Percentiles rank a stretch among this genome's conserved stretches.
These are phyloP conservation scores for Candida buenavistaensis DNA, from an alignment of 1,139 yeast species.

Conservation along the genomic window DNA sequence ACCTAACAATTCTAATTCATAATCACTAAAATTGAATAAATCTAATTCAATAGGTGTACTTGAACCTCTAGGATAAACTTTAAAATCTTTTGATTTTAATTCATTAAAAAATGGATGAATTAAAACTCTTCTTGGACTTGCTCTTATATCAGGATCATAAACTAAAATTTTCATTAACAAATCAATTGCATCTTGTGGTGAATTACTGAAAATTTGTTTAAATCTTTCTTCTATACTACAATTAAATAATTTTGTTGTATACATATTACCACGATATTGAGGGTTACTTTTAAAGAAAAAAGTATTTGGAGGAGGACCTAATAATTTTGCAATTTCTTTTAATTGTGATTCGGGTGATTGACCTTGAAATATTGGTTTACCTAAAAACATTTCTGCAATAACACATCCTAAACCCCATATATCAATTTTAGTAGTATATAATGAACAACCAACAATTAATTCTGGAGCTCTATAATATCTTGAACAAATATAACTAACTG, in stretches of 20 bases:
- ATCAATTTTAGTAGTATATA: constrained; percentile 76
- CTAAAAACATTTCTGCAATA: constrained; percentile 78
- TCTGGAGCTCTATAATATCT: constrained; percentile 85
- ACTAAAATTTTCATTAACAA: constrained; percentile 67
- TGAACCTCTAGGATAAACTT: constrained; percentile 56
- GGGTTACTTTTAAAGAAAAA: constrained; percentile 76
- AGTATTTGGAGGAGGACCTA: constrained; percentile 76
- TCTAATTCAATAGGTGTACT: constrained; percentile 42
- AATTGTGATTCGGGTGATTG: constrained; percentile 72
- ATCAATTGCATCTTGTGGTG: constrained; percentile 71
- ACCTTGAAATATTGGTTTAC: constrained; percentile 82
- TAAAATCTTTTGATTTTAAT: constrained; percentile 58
- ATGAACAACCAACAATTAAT: constrained; percentile 72
- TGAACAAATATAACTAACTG: constrained; percentile 77
- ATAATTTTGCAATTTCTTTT: constrained; percentile 71
- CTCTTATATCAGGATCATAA: constrained; percentile 69
- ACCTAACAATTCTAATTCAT: constrained; percentile 53
- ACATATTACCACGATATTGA: constrained; percentile 71
- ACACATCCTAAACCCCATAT: constrained; percentile 89
- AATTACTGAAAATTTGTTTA: constrained; percentile 66
- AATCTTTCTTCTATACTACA: constrained; percentile 64
- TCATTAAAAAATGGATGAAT: constrained; percentile 74
- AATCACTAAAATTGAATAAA: constrained; percentile 54
- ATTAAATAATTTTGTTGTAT: constrained; percentile 63
- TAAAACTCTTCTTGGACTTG: constrained; percentile 65